Base-by-base conservation (phyloP, 805 yeast genomes). In the Lipomyces japonicus region DNA sequence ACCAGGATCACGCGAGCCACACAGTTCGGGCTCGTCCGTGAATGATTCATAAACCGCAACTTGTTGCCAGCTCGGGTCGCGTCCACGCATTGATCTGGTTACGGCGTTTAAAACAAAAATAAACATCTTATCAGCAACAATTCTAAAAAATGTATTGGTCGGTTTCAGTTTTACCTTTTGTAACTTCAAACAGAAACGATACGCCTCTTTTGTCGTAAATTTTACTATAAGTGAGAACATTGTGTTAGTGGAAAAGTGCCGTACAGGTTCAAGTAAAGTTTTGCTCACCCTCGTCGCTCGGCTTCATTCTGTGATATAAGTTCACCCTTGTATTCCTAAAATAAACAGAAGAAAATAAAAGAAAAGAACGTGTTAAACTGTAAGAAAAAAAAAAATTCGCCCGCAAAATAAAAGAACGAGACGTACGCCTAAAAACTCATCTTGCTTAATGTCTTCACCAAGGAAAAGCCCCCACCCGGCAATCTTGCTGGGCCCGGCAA, bases 161-260 rank as follows among this genome's bases (percentile, higher is more conserved):
- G n/a, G 10, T 2, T 19, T 3, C 21, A 2, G 12, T 25, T 22
- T 2, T 21, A 50, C 55, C 55, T 24, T 53, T 51, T 12, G 57
- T 50, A 14, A 51, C 42, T 23, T 53, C 57, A 36, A 53, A 53
- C 18, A 53, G 30, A 21, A 53, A 53, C 2, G 57, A 53, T 12
- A 53, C 57, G 10, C 57, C 57, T 5, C 57, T 45, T 39, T 53
- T 53, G 35, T 53, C 57, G 26, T 53, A 53, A 6, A 53, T 53
- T 42, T 53, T 53, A 2, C 56, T 50, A 42, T 7, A 5, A 14
- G 32, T 9, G 5, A n/a, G n/a, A n/a, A n/a, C n/a, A n/a, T n/a
- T n/a, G n/a, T n/a, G n/a, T n/a, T n/a, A n/a, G n/a, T n/a, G n/a
- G n/a, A n/a, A n/a, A 7, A 9, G 22, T 39, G 19, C 21, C 21